phyloP scores from a whole-genome alignment of 257 asterid species.

The Nicotiana otophora region DNA sequence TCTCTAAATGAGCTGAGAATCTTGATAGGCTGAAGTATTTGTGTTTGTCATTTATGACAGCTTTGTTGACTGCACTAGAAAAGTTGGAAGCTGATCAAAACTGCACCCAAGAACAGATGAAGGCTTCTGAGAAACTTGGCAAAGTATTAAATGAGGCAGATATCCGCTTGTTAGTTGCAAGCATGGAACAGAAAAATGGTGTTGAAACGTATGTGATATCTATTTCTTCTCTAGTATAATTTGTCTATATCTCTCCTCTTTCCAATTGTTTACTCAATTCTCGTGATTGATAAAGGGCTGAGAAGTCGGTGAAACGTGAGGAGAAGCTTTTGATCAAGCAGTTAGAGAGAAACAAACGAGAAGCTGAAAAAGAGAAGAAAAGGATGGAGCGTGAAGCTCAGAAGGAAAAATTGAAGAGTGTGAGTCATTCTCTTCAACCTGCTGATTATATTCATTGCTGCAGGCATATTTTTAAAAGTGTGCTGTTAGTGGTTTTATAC shows the following conservation, averaged over 20 bases:
- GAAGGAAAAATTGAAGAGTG: conserved; percentile 69
- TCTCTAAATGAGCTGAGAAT: neutral
- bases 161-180: conserved; percentile 48
- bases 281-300: conserved; percentile 55
- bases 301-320: conserved; percentile 52
- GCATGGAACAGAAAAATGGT: conserved; percentile 40
- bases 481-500: neutral
- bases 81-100: conserved; percentile 36
- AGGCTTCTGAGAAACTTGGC: conserved; percentile 65
- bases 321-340: conserved; percentile 56
- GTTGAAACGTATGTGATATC: conserved; percentile 54
- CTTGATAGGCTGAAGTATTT: conserved; percentile 4
- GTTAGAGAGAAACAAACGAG: conserved; percentile 68
- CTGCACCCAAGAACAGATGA: conserved; percentile 48
- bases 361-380: conserved; percentile 72
- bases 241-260: conserved; percentile 13
- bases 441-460: neutral
- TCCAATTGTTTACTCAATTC: conserved; percentile 16
- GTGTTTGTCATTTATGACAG: conserved; percentile 32
- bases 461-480: neutral
- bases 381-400: conserved; percentile 59
- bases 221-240: neutral
- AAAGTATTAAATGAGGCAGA: conserved; percentile 70
- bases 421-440: conserved; percentile 26
- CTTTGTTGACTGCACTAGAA: conserved; percentile 53